These are phyloP conservation scores for Bryum argenteum DNA, from an alignment of 225 moss, liverwort and hornwort species.

Conservation along the genomic window DNA sequence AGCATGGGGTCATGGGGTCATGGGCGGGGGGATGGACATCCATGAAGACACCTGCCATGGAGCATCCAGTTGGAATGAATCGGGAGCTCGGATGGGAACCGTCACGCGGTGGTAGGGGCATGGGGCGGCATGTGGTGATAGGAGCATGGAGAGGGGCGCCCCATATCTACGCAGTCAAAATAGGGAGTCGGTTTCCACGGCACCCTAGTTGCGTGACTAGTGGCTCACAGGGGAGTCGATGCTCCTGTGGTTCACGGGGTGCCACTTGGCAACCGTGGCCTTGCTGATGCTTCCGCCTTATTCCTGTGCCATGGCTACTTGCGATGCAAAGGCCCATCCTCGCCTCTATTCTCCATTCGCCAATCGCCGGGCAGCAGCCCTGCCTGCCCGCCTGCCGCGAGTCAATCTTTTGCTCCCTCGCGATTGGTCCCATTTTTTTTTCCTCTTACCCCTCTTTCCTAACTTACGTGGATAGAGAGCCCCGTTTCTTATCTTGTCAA, in stretches of 20 bases:
- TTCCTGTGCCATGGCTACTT: background rate
- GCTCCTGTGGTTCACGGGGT: slow-evolving; percentile 23
- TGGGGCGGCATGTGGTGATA: background rate
- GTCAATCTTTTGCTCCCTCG: too few species aligned
- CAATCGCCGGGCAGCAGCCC: too few species aligned
- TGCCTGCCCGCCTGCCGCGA: too few species aligned
- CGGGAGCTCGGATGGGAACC: slow-evolving; percentile 1
- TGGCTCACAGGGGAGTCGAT: slow-evolving; percentile 21
- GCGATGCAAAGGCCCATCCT: background rate
- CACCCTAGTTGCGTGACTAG: slow-evolving; percentile 35
- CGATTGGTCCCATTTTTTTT: too few species aligned
- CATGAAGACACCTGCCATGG: background rate
- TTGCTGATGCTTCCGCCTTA: slow-evolving; percentile 1
- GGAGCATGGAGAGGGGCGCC: background rate
- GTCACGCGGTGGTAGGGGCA: background rate
- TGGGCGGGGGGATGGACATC: slow-evolving; percentile 2
- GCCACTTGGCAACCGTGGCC: slow-evolving; percentile 35
- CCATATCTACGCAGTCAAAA: slow-evolving; percentile 38
- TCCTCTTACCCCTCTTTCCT: too few species aligned
- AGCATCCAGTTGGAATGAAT: slow-evolving; percentile 28
- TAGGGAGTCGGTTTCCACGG: slow-evolving; percentile 44
- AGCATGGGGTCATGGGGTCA: background rate
- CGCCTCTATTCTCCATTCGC: background rate
- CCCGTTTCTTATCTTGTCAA: too few species aligned
- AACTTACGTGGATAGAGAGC: too few species aligned